Base-by-base conservation (phyloP, 306 rosid genomes). In the Vicia faba region DNA sequence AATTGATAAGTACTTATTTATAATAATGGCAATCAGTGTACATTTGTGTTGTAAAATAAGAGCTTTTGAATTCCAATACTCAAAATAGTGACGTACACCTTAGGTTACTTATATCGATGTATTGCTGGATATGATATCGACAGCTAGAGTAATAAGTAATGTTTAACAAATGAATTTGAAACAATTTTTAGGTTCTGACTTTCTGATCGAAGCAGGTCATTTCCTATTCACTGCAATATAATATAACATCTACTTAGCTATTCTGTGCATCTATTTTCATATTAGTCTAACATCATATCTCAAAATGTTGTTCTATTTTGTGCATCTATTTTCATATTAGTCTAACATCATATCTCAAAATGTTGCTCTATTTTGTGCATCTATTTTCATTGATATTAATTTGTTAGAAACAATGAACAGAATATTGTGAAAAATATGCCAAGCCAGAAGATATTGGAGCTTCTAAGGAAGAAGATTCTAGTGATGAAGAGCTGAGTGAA, bases 401-500 rank as follows among this genome's bases (percentile, higher is more conserved):
- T 25, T 51, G 73, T 48, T 68, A 49, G 70, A 51, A 26, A 19
- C 68, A 51, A 40, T 64, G 73, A 70, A 70, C 88, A 92, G 98
- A 89, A 66, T 92, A 75, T 61, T 78, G 91, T 75, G 83, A 89
- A 81, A 88, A 75, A 68, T 85, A 84, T 81, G 97, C 97, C 23
- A 89, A 87, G 77, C 79, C 95, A 6, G 92, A 87, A 81, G 92
- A 89, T 59, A 46, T 84, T 59, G 92, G 85, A 39, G 85, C 84
- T 51, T 58, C 41, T 2, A 45, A 61, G 41, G 96, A 87, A 65
- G 91, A 84, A 78, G 75, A 63, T 49, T 85, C 92, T 3, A 84
- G 86, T 23, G 92, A 89, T 5, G 98, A 84, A 62, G 96, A 91
- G 80, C 75, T 77, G 78, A 85, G 89, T 68, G 98, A 87, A 75